Conservation (phyloP, 1,284 basidiomycete species). For the Cryptococcus depauperatus region DNA sequence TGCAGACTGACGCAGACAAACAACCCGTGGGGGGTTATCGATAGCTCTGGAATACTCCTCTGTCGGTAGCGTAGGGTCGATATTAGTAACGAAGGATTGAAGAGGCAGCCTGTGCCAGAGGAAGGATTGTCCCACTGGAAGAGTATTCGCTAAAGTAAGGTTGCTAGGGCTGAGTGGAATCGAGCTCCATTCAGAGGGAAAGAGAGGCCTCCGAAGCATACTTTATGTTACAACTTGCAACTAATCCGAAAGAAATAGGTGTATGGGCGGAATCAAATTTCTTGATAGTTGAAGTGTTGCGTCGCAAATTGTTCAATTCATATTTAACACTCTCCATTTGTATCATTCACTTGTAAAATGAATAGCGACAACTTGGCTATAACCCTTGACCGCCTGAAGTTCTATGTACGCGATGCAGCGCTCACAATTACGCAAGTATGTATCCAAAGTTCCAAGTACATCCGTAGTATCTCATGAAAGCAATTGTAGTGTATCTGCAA, state of each 20-base stretch:
- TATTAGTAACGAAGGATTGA: constrained; percentile 1
- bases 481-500: constrained; percentile 45
- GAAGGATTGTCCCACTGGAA: constrained; percentile 44
- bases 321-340: background rate
- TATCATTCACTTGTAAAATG: too few species aligned
- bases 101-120: constrained; percentile 38
- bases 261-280: too few species aligned
- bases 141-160: constrained; percentile 38
- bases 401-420: constrained; percentile 31
- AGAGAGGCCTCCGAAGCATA: too few species aligned
- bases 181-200: constrained; percentile 34
- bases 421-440: constrained; percentile 35
- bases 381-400: constrained; percentile 37
- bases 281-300: background rate
- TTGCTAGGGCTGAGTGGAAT: constrained; percentile 26
- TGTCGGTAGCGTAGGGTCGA: too few species aligned
- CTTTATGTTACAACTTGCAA: too few species aligned
- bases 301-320: background rate
- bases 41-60: constrained; percentile 42
- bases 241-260: too few species aligned
- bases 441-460: background rate
- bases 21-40: constrained; percentile 52
- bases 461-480: constrained; percentile 1
- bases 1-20: constrained; percentile 68
- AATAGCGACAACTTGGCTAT: constrained; percentile 31